Evolutionary conservation across 257 asterid genomes (phyloP), one percentile per base, ranked within the genome.

Genomic region (Penstemon newberryi): DNA sequence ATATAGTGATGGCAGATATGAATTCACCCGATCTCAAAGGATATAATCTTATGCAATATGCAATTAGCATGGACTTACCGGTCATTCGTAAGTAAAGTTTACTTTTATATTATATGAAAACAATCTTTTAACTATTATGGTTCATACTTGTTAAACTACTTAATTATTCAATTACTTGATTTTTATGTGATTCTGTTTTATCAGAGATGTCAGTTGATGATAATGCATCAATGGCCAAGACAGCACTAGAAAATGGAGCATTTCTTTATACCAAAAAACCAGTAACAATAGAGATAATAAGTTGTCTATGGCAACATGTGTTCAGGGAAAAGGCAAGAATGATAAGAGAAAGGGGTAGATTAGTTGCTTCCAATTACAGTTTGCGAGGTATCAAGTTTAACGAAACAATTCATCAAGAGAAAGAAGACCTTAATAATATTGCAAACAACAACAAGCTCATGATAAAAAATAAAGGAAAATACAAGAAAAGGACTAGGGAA

Each of bases 301-400:
- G 64, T 37, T 59, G 60, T 64, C 50, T 84, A 4, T 84, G 89
- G 89, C 86, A 84, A 41, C 80, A 81, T 36, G 81, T 81, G 36
- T 10, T 65, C 8, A 79, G 75, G 69, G 89, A 72, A 64, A 79
- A 15, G 42, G 12, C 8, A 10, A 56, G 67, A 4, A 51, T 3
- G 25, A 19, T 58, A 42, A 69, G 47, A 4, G 76, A 71, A 36
- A 52, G 74, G 46, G 79, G 51, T 4, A 12, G 39, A 46, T 8
- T 50, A 3, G 40, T 55, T 13, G 62, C 73, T 3, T 57, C 63
- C 4, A 65, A 46, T 15, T 55, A 73, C 7, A 4, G 2, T 1
- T 46, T 5, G 2, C 53, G 63, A 38, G 81, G 76, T n/a, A 33
- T 63, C 4, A 78, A 67, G 49, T 38, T 66, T 5, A n/a, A 60